Percentiles rank a stretch among this genome's conserved stretches.
Conservation (phyloP, 2,329 filamentous ascomycete species). For the Pseudogymnoascus sp. region DNA sequence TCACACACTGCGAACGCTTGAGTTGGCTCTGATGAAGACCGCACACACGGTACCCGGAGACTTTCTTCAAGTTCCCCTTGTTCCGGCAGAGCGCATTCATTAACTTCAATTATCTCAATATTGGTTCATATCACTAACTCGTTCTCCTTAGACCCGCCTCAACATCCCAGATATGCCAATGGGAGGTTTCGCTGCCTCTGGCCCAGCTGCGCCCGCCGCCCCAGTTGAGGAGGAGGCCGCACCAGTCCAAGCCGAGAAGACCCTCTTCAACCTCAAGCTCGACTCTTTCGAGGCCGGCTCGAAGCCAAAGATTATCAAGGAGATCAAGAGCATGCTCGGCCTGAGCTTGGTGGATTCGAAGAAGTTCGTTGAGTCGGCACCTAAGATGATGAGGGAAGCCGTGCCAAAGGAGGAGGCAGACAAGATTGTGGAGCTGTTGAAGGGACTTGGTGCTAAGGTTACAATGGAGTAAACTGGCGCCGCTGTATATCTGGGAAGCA, state of each 20-base stretch:
- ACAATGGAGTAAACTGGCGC: constrained; percentile 57
- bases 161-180: constrained; percentile 98
- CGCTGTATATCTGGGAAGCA: constrained; percentile 5
- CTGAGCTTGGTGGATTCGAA: constrained; percentile 97
- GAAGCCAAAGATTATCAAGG: constrained; percentile 99
- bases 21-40: not conserved
- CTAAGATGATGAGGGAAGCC: constrained; percentile 98
- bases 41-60: not conserved
- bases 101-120: not conserved
- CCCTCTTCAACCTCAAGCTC: constrained; percentile 93
- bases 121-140: constrained; percentile 10
- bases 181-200: constrained; percentile 69
- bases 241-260: constrained; percentile 87
- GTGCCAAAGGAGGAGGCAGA: constrained; percentile 98
- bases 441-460: constrained; percentile 83
- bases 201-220: constrained; percentile 53
- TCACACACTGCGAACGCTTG: not conserved
- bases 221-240: constrained; percentile 81
- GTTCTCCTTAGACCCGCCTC: constrained; percentile 61
- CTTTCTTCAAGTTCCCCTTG: not conserved
- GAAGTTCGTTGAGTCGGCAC: constrained; percentile 98
- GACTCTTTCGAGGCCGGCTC: constrained; percentile 76
- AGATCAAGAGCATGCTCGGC: constrained; percentile 93
- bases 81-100: not conserved
- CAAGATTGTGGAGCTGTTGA: constrained; percentile 94